phyloP scores from a whole-genome alignment of 75 land plant genomes.

The Azolla pinnata region DNA sequence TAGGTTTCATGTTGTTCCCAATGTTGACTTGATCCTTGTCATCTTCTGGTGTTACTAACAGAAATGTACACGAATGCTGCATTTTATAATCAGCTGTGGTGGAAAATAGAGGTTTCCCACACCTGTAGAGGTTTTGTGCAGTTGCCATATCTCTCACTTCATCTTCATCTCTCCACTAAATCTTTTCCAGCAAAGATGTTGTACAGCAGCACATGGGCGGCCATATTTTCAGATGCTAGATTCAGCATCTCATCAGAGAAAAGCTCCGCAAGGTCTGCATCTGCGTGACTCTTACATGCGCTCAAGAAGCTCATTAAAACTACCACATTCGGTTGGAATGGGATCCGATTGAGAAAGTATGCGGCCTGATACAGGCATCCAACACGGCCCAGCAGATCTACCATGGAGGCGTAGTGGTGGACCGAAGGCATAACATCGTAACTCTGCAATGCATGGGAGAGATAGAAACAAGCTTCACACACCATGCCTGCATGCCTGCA shows the following conservation, averaged over 20 bases:
- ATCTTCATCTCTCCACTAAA: too few relatives aligned
- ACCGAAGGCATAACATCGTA: background rate
- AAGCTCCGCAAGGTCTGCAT: slow-evolving; percentile 3
- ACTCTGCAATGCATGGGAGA: background rate
- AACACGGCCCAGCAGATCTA: slow-evolving; percentile 10
- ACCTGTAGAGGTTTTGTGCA: too few relatives aligned
- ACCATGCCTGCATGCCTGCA: slow-evolving; percentile 16
- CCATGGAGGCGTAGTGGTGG: slow-evolving; percentile 14
- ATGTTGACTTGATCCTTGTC: too few relatives aligned
- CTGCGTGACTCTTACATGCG: slow-evolving; percentile 9
- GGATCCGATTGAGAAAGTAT: slow-evolving; percentile 1
- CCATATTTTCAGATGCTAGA: background rate
- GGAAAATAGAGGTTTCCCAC: too few relatives aligned
- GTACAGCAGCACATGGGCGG: background rate
- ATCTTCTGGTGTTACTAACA: too few relatives aligned
- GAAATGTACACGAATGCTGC: too few relatives aligned
- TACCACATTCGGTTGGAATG: slow-evolving; percentile 3
- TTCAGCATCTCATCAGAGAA: background rate
- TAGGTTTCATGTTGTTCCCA: too few relatives aligned
- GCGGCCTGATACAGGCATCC: slow-evolving; percentile 6
- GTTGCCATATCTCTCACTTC: too few relatives aligned
- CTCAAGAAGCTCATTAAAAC: slow-evolving; percentile 8
- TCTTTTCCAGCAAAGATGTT: background rate
- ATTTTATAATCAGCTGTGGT: too few relatives aligned
- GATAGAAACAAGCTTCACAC: slow-evolving; percentile 4